Evolutionary conservation across 495 filamentous ascomycete species (phyloP).

Genomic region (Viridothelium virens): DNA sequence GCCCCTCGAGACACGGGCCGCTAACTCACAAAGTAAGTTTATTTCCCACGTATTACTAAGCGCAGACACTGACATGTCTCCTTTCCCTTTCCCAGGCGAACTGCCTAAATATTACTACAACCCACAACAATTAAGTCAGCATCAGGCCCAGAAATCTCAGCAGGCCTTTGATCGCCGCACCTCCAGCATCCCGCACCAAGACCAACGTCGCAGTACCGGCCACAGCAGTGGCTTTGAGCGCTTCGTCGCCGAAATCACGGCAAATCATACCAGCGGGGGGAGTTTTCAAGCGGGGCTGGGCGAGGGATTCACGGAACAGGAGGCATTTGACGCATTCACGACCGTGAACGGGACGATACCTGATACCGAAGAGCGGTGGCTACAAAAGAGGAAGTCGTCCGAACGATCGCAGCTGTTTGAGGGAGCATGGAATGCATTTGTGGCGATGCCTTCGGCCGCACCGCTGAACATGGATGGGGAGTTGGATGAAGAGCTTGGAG

Average conservation of each 20-base stretch:
- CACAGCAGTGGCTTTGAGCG: neutral
- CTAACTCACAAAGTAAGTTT: neutral
- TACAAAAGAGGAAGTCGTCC: neutral
- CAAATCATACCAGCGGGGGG: neutral
- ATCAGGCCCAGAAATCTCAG: neutral
- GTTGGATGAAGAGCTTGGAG: too few species aligned
- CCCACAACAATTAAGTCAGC: too few species aligned
- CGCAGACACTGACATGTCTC: neutral
- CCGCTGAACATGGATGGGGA: neutral
- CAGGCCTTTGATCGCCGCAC: too few species aligned
- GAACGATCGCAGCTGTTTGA: neutral
- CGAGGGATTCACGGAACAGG: neutral
- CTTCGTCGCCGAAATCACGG: neutral
- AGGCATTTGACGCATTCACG: neutral
- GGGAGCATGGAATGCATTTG: neutral
- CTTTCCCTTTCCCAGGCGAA: neutral
- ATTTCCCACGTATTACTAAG: too few species aligned
- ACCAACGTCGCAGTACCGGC: neutral
- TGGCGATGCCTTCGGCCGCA: neutral
- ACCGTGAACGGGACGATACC: neutral
- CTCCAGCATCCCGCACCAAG: neutral
- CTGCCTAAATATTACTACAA: neutral
- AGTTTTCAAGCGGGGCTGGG: neutral
- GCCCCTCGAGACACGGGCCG: neutral
- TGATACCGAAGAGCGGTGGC: neutral